These are phyloP conservation scores for Wickerhamiella spandovensis DNA, from an alignment of 805 yeast genomes.

Conservation along the genomic window DNA sequence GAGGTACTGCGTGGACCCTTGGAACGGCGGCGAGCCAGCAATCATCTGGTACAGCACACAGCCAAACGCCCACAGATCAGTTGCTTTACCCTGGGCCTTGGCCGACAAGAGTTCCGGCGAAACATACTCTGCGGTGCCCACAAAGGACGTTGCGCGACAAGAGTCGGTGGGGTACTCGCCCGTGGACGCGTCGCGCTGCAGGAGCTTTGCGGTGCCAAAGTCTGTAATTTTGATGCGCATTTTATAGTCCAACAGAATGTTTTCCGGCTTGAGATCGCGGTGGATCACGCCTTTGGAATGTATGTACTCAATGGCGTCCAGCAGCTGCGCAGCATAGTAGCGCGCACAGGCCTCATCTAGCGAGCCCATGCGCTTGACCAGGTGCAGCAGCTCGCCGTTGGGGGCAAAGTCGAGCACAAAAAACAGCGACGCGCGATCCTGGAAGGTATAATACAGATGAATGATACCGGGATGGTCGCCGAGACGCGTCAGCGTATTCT, in stretches of 20 bases:
- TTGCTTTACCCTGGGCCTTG: conserved; percentile 69
- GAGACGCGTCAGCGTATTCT: conserved; percentile 70
- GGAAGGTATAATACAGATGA: conserved; percentile 84
- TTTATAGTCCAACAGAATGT: conserved; percentile 69
- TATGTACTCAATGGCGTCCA: conserved; percentile 85
- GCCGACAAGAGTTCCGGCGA: conserved; percentile 75
- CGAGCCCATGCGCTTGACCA: conserved; percentile 53
- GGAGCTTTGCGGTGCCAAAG: conserved; percentile 91
- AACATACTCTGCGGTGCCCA: conserved; percentile 95
- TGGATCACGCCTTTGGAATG: conserved; percentile 85
- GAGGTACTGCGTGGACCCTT: conserved; percentile 70
- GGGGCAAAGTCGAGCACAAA: conserved; percentile 91
- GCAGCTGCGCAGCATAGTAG: conserved; percentile 72
- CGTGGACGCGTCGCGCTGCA: conserved; percentile 27
- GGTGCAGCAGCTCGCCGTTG: conserved; percentile 79
- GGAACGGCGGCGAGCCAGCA: conserved; percentile 79
- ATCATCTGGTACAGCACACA: conserved; percentile 76
- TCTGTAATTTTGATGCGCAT: conserved; percentile 88
- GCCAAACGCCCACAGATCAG: conserved; percentile 92
- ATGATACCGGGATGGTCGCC: conserved; percentile 95
- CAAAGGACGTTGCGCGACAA: conserved; percentile 49
- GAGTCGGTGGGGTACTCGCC: conserved; percentile 26
- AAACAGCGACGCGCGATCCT: conserved; percentile 74
- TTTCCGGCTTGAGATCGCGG: conserved; percentile 91
- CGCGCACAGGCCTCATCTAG: conserved; percentile 60